A percentile compares a stretch with the other conserved stretches of the same genome.
These are phyloP conservation scores for Pyrenochaeta sp. DNA, from an alignment of 2,329 filamentous ascomycete genomes.

Conservation along the genomic window DNA sequence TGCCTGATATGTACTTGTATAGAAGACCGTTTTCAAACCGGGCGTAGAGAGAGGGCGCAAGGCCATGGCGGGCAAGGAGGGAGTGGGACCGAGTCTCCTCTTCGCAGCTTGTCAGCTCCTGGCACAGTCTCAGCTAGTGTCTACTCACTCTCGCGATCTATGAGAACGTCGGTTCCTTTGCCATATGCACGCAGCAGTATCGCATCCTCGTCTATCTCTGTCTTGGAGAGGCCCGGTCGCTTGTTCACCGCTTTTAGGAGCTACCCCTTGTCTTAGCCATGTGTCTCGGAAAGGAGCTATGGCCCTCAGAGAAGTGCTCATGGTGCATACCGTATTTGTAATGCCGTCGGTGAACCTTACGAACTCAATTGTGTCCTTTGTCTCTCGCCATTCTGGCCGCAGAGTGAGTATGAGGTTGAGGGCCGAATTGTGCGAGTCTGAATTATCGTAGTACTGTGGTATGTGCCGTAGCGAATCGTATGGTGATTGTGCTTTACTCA, in stretches of 20 bases:
- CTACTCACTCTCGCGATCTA: slow-evolving; percentile 85
- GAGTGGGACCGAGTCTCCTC: slow-evolving; percentile 77
- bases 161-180: slow-evolving; percentile 90
- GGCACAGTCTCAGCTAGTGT: slow-evolving; percentile 6
- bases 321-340: slow-evolving; percentile 79
- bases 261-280: slow-evolving; percentile 29
- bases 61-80: slow-evolving; percentile 80
- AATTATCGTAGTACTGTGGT: slow-evolving; percentile 78
- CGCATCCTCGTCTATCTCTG: slow-evolving; percentile 83
- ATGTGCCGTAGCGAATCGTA: slow-evolving; percentile 63
- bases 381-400: slow-evolving; percentile 81
- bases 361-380: slow-evolving; percentile 80
- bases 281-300: slow-evolving; percentile 3
- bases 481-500: slow-evolving; percentile 38
- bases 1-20: slow-evolving; percentile 88
- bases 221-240: slow-evolving; percentile 72
- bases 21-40: slow-evolving; percentile 96
- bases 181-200: slow-evolving; percentile 93
- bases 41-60: slow-evolving; percentile 87
- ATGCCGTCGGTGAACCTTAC: slow-evolving; percentile 96
- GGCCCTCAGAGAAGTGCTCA: neutral
- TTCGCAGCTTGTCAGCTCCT: slow-evolving; percentile 40
- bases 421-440: slow-evolving; percentile 80
- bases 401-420: slow-evolving; percentile 79
- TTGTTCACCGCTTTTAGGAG: slow-evolving; percentile 80